phyloP scores from a whole-genome alignment of 441 rosid genomes.

The Corymbia calophylla region DNA sequence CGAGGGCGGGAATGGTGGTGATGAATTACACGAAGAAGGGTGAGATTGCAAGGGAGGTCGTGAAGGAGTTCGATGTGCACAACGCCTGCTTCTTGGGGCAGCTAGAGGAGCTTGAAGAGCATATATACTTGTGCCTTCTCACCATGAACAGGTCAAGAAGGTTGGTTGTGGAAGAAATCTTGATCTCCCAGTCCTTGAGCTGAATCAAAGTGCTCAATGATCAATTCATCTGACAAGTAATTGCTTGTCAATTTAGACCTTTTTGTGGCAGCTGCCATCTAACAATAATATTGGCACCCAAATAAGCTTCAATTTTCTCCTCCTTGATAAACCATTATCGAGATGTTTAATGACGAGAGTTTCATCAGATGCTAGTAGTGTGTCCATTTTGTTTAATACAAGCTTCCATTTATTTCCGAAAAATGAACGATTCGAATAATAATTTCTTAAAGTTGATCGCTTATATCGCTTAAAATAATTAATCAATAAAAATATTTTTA shows the following conservation, averaged over 20 bases:
- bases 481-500: no score
- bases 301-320: not conserved
- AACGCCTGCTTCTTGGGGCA: slow-evolving; percentile 48
- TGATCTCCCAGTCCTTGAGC: not conserved
- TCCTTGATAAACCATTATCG: not conserved
- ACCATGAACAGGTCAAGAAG: slow-evolving; percentile 73
- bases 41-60: slow-evolving; percentile 50
- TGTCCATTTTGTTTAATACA: not conserved
- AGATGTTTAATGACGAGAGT: not conserved
- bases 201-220: not conserved
- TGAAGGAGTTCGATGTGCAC: slow-evolving; percentile 34
- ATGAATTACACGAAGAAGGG: slow-evolving; percentile 26
- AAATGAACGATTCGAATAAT: no score
- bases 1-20: slow-evolving; percentile 34
- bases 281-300: not conserved
- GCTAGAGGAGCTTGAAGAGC: slow-evolving; percentile 68
- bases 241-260: not conserved
- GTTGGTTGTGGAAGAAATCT: slow-evolving; percentile 39
- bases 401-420: no score
- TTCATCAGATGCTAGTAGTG: not conserved
- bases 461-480: not conserved
- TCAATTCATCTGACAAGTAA: not conserved
- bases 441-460: not conserved
- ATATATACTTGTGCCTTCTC: slow-evolving; percentile 61
- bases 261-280: not conserved